Conservation (phyloP, 108 stramenopile genomes). For the Skeletonema costatum region DNA sequence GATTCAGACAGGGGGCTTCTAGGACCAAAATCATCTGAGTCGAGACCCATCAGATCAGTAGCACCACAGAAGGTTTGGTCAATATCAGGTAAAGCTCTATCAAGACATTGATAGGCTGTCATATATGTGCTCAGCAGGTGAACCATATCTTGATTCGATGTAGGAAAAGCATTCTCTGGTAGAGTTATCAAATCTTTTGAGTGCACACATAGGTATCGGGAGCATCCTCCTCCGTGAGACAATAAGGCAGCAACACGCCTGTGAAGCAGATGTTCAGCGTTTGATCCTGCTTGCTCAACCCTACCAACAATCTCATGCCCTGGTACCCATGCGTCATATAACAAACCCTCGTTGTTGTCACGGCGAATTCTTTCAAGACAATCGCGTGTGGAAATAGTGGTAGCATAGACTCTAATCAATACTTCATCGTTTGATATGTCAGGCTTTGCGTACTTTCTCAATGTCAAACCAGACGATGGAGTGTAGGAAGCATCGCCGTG, state of each 20-base stretch:
- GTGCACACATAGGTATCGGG: conserved; percentile 53
- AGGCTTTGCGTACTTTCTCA: neutral
- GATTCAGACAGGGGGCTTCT: conserved; percentile 50
- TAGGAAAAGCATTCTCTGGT: conserved; percentile 24
- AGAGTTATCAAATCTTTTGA: conserved; percentile 56
- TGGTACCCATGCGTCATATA: neutral
- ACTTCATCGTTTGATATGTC: neutral
- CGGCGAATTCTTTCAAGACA: neutral
- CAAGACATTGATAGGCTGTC: conserved; percentile 66
- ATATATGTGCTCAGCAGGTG: conserved; percentile 75
- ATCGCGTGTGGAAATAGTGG: neutral
- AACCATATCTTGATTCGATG: conserved; percentile 41
- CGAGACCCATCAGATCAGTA: neutral
- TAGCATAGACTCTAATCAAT: neutral
- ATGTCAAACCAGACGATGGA: neutral
- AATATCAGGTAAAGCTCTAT: neutral
- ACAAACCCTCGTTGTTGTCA: neutral
- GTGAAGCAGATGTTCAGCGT: too few species aligned
- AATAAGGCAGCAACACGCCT: conserved; percentile 65
- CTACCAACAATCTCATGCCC: neutral
- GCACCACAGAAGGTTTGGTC: neutral
- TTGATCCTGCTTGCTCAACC: neutral
- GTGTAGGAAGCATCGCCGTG: neutral
- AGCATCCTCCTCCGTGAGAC: conserved; percentile 65
- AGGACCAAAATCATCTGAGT: neutral